Base-by-base conservation (phyloP, 192 early-diverging fungal species). In the Backusella luteola region DNA sequence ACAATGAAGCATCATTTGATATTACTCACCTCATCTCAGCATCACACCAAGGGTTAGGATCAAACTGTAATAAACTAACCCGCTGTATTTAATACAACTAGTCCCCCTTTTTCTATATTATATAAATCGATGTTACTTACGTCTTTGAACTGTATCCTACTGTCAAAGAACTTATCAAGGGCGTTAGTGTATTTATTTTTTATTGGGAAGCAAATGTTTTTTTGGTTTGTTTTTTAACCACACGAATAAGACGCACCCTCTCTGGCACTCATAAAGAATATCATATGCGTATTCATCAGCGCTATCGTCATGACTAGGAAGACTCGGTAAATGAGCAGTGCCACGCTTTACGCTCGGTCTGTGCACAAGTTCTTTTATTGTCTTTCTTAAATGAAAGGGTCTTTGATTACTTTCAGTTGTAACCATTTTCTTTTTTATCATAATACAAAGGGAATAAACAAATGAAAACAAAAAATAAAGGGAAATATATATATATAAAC, bases 31-130 rank as follows among this genome's bases (percentile, higher is more conserved):
- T 80, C 73, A 84, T 78, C 26, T 84, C 38, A 14, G 42, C 69
- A 74, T 89, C 81, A 8, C 84, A 85, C 88, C 88, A 89, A 42
- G 87, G 83, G 56, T 79, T 75, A 5, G 88, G 88, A 63, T 89
- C 88, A 35, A 87, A 79, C 66, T 86, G 88, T 14, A 87, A 68
- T 1, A 89, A 52, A 26, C 82, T 84, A 66, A 14, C 0, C 9
- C 11, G 2, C 2, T 26, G n/a, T 29, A 12, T 14, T 26, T 21
- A 17, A 59, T 9, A 4, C 15, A 19, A 11, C 7, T 44, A 4
- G 3, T 21, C 21, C 21, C n/a, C 3, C 8, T 2, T 56, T 21
- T 23, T 26, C 14, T 39, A 26, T 29, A 3, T 32, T 32, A 34
- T 23, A 21, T 1, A 67, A 14, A 32, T 67, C 2, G 17, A 1